Evolutionary conservation across 257 asterid species (phyloP), one percentile per base, ranked within the genome.

Genomic region (Nicotiana tomentosiformis): DNA sequence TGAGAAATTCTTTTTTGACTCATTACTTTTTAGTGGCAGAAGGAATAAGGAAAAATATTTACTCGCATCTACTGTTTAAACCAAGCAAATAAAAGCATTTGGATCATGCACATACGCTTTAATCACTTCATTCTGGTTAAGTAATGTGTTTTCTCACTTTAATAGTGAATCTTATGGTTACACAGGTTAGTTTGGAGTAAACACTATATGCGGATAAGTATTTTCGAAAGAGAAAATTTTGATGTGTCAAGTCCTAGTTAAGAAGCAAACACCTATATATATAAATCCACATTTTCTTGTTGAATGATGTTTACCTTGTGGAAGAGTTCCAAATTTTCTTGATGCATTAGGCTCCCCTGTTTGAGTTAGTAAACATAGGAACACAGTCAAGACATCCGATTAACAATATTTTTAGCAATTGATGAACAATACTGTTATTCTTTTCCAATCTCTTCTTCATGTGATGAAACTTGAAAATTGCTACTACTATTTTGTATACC

Each of bases 311-410:
- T 66, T 66, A 81, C 53, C 78, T 81, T 81, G 23, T 67, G 39
- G 55, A 68, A 58, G 10, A 82, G 81, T 11, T 82, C 74, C 70
- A 57, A 20, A 39, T 70, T 70, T 56, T 82, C 37, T 82, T 70
- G 70, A 70, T 82, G 74, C 33, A 70, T 23, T 6, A 70, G 60
- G 39, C 30, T 56, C 51, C 72, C 81, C 84, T 82, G 84, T 60
- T 10, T 35, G 72, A 58, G 56, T 78, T 78, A 43, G 49, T 43
- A 43, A 70, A 43, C 58, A 43, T 20, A 2, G 32, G 32, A 65
- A 29, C 69, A 65, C 7, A 65, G 70, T 29, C 39, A 65, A 29
- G 39, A 65, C 23, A 56, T 29, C n/a, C 5, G 2, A 15, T 29
- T 64, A 39, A 7, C 49, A 39, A 39, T 7, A 29, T 64, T 62